Base-by-base conservation (phyloP, 2,329 filamentous ascomycete genomes). In the Hypoxylon sp. region DNA sequence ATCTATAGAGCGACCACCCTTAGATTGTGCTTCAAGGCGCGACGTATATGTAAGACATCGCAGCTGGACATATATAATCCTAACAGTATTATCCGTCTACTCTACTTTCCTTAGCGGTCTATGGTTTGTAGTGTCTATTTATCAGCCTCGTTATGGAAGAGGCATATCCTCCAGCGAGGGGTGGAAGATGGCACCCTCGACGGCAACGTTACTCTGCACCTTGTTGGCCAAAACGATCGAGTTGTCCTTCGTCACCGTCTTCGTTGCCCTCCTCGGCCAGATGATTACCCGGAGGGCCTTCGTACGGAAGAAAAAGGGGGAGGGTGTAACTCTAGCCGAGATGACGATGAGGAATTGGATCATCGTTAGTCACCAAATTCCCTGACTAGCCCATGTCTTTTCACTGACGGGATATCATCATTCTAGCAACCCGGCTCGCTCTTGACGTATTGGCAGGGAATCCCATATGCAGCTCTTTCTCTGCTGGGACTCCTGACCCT, bases 321-420 rank as follows among this genome's bases (percentile, higher is more conserved):
- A 78, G 2, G 90, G 90, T 2, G 82, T 93, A 55, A 91, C 86
- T 0, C 80, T 94, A 13, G 87, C 90, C 0, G 90, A 94, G 68
- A 84, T 93, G 77, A 88, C 83, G 13, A 92, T 94, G 88, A 82
- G 90, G 42, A 83, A 83, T 38, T 94, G 90, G 90, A 82, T 88
- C 17, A 83, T 87, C 42, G 74, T 75, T 29, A 62, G 73, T 69
- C n/a, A 15, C 37, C 49, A 53, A 46, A 7, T 18, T 4, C 3
- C n/a, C 29, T 23, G 4, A 18, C 26, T 35, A 27, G 4, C 5
- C 31, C 41, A n/a, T 43, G 23, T 13, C 15, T 24, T 21, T 17
- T n/a, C 21, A 41, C 37, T 49, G 40, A 57, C 20, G 9, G 5
- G 15, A 4, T 38, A 7, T 35, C 20, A 9, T 37, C 8, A 27